Percentiles rank a stretch among this genome's conserved stretches.
Evolutionary conservation across 2,329 filamentous ascomycete species (phyloP).

Genomic region (Chalaropsis ovoidea): DNA sequence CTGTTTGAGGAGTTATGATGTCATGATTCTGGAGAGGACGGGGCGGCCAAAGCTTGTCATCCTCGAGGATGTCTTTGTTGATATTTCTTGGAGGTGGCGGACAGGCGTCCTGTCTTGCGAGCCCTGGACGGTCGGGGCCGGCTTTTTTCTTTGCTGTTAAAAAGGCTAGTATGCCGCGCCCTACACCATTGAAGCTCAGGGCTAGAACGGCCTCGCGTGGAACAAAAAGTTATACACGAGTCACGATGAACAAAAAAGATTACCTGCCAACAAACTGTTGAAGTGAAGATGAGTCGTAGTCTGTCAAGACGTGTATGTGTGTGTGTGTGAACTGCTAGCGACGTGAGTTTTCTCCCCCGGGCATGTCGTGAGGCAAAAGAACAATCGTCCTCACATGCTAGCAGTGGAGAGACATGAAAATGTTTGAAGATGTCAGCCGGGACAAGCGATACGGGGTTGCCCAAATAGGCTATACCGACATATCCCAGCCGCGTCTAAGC

Average conservation of each 20-base stretch:
- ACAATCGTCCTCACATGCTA: neutral
- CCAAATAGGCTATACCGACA: neutral
- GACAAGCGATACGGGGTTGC: neutral
- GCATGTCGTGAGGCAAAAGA: neutral
- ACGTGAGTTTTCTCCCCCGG: neutral
- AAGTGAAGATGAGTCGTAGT: neutral
- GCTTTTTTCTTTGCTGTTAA: slow-evolving; percentile 5
- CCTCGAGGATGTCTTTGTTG: slow-evolving; percentile 8
- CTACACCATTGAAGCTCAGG: slow-evolving; percentile 7
- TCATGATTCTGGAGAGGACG: slow-evolving; percentile 8
- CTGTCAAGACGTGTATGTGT: neutral
- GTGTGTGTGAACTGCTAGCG: neutral
- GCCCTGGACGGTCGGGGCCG: slow-evolving; percentile 10
- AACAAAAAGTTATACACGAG: slow-evolving; percentile 16
- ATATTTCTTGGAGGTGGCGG: neutral
- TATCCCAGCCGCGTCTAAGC: neutral
- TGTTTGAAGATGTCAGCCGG: too few species aligned
- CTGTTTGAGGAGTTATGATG: slow-evolving; percentile 1
- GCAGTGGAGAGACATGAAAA: neutral
- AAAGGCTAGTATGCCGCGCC: slow-evolving; percentile 3
- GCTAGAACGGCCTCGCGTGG: neutral
- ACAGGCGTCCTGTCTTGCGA: neutral
- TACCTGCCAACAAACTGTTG: neutral
- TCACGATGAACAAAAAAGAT: slow-evolving; percentile 16
- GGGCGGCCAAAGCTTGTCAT: neutral